phyloP scores from a whole-genome alignment of 2,329 filamentous ascomycete genomes.

The Pseudogymnoascus sp. region DNA sequence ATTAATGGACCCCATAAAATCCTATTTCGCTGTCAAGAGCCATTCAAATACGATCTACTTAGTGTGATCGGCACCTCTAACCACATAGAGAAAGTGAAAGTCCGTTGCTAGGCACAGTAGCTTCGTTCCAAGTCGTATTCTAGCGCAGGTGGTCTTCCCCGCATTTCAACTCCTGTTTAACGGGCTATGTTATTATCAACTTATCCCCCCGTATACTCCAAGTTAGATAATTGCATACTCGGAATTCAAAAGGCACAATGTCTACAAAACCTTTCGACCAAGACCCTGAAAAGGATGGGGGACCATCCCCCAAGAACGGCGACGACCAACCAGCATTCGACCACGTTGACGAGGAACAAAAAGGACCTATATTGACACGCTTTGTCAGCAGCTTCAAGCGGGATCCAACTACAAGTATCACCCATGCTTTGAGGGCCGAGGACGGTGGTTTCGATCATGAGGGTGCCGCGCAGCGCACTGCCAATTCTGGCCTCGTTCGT shows the following conservation, averaged over 20 bases:
- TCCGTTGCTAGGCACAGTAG: too few relatives aligned
- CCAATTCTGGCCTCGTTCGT: constrained; percentile 65
- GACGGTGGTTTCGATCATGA: constrained; percentile 52
- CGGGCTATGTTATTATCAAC: background rate
- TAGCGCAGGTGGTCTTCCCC: too few relatives aligned
- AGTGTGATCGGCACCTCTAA: too few relatives aligned
- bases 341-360: background rate
- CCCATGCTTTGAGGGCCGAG: constrained; percentile 24
- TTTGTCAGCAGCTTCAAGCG: constrained; percentile 26
- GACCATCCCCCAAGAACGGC: background rate
- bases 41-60: too few relatives aligned
- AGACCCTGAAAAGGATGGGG: background rate
- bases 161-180: background rate
- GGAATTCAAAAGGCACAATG: background rate
- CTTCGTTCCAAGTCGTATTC: too few relatives aligned
- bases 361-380: constrained; percentile 7
- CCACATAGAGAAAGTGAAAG: too few relatives aligned
- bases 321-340: background rate
- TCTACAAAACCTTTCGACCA: background rate
- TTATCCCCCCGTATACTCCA: background rate
- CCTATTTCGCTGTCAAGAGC: too few relatives aligned
- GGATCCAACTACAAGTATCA: constrained; percentile 38
- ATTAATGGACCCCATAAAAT: too few relatives aligned
- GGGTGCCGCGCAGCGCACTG: constrained; percentile 53
- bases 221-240: background rate